Evolutionary conservation across 1,284 basidiomycete genomes (phyloP), one percentile per base, ranked within the genome.

Genomic region (Moesziomyces sp.): DNA sequence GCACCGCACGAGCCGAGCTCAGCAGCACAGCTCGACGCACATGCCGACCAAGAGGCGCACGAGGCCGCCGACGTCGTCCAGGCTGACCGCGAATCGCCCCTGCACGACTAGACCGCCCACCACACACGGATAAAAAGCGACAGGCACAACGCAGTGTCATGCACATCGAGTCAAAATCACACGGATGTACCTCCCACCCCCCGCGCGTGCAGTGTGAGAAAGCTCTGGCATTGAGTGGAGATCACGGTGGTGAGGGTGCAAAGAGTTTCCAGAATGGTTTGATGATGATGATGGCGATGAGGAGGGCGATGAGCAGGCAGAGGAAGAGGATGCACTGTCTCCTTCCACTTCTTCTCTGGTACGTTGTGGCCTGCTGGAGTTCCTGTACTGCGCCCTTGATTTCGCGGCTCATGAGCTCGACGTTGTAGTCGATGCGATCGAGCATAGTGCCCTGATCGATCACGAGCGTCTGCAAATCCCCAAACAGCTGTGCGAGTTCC

Each of bases 361-460:
- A 95, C 66, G 92, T 93, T 67, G 91, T 92, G 3, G 97, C 97
- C 5, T 89, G 87, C 57, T 91, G 87, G 46, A 99, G 87, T 78
- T 98, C 94, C 77, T 89, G 88, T 24, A 92, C 94, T 5, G 95
- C 93, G 42, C 92, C 92, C 58, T 90, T 85, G 83, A 97, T 88
- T 59, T 94, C 89, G 23, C 89, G 89, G 8, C 91, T 90, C 21
- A 95, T 94, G 84, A 92, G 91, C 84, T 98, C 94, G 58, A 99
- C 93, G 83, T 99, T 99, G 86, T 94, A 99, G 85, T 99, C 97
- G 59, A 99, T 90, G 44, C 93, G 92, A 85, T 99, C 97, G 59
- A 99, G 88, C 55, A 99, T 88, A 10, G 96, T 97, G 13, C 97
- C 97, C 84, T 99, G 97, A 85, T 99, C 97, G 72, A 99, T 97